Evolutionary conservation across 2,329 filamentous ascomycete species (phyloP).

Genomic region (Pseudocercospora fuligena): DNA sequence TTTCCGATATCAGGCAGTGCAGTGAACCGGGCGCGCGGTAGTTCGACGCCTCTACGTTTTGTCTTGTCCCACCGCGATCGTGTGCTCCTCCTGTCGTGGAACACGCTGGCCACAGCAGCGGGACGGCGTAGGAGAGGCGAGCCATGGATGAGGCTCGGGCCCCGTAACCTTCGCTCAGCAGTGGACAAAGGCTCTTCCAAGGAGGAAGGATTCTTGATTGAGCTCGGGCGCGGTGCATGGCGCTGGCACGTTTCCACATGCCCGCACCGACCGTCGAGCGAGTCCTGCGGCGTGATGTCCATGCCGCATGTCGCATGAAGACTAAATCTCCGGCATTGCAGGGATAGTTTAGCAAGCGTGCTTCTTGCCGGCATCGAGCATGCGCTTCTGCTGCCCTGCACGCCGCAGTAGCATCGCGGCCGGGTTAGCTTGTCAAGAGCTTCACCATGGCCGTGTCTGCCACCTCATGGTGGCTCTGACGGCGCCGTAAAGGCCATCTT

Average conservation of each 20-base stretch:
- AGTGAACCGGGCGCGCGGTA: slow-evolving; percentile 8
- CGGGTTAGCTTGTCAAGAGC: slow-evolving; percentile 4
- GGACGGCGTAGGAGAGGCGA: background rate
- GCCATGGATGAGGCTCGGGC: background rate
- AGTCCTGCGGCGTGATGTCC: background rate
- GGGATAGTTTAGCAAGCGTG: background rate
- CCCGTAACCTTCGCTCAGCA: background rate
- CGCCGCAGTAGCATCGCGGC: slow-evolving; percentile 2
- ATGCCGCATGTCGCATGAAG: slow-evolving; percentile 1
- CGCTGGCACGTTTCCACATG: background rate
- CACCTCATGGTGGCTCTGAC: background rate
- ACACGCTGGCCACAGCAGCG: background rate
- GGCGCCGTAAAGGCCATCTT: background rate
- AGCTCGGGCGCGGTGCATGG: background rate
- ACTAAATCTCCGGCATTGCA: slow-evolving; percentile 9
- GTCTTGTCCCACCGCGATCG: slow-evolving; percentile 1
- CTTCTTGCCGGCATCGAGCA: slow-evolving; percentile 4
- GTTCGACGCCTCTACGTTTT: slow-evolving; percentile 7
- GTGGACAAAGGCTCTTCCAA: background rate
- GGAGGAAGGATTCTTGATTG: background rate
- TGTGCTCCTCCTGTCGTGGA: slow-evolving; percentile 10
- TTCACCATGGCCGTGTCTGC: background rate
- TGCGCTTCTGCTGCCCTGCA: slow-evolving; percentile 1
- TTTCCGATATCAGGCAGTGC: background rate
- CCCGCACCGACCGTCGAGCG: background rate